phyloP scores from a whole-genome alignment of 2,329 filamentous ascomycete genomes.

The Pyricularia sp. region DNA sequence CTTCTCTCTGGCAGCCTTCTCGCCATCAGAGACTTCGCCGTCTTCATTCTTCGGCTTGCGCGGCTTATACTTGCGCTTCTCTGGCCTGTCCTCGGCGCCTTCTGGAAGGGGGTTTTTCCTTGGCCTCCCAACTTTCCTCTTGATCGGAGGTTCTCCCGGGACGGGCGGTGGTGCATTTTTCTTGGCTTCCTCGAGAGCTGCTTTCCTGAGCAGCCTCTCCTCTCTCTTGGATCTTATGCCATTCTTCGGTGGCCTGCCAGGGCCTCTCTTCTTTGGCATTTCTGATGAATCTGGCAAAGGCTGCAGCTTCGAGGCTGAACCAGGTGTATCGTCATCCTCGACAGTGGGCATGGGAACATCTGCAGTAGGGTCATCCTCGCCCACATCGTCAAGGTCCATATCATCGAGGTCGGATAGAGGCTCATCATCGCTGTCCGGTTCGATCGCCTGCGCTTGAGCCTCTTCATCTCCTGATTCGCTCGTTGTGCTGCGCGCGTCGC shows the following conservation, averaged over 20 bases:
- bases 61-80: slow-evolving; percentile 56
- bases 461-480: slow-evolving; percentile 39
- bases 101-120: slow-evolving; percentile 50
- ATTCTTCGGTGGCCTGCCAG: slow-evolving; percentile 71
- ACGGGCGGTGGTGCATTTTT: slow-evolving; percentile 34
- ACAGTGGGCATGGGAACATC: slow-evolving; percentile 19
- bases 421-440: slow-evolving; percentile 16
- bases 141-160: slow-evolving; percentile 36
- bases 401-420: slow-evolving; percentile 16
- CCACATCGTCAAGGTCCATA: slow-evolving; percentile 14
- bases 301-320: not conserved
- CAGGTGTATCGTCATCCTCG: slow-evolving; percentile 15
- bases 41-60: slow-evolving; percentile 33
- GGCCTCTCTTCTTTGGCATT: slow-evolving; percentile 56
- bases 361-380: slow-evolving; percentile 13
- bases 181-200: slow-evolving; percentile 36
- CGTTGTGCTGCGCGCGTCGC: slow-evolving; percentile 26
- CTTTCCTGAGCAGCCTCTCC: slow-evolving; percentile 49
- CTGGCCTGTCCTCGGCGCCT: slow-evolving; percentile 36
- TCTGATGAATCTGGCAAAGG: slow-evolving; percentile 21
- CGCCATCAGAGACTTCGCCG: slow-evolving; percentile 35
- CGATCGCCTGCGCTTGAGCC: slow-evolving; percentile 10
- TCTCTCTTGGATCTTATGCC: slow-evolving; percentile 74
- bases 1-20: slow-evolving; percentile 42
- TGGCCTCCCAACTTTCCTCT: slow-evolving; percentile 53